A percentile compares a stretch with the other conserved stretches of the same genome.
These are phyloP conservation scores for Trichothecium roseum DNA, from an alignment of 2,329 filamentous ascomycete genomes.

Conservation along the genomic window DNA sequence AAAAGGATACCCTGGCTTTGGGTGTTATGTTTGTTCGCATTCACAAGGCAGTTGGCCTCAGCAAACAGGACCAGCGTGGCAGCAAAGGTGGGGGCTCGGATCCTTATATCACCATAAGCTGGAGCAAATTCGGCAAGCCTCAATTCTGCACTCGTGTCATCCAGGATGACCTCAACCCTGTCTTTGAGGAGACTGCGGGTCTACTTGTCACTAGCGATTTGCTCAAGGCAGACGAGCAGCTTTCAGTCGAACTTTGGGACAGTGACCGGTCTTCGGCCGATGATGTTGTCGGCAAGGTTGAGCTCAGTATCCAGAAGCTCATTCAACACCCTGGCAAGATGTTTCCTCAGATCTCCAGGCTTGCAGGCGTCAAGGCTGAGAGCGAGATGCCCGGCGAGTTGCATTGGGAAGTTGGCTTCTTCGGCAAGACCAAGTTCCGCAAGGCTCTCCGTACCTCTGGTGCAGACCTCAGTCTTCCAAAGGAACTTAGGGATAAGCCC, in stretches of 20 bases:
- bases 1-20: slow-evolving; percentile 77
- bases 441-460: slow-evolving; percentile 78
- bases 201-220: slow-evolving; percentile 80
- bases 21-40: slow-evolving; percentile 91
- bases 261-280: slow-evolving; percentile 87
- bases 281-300: slow-evolving; percentile 90
- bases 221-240: slow-evolving; percentile 86
- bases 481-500: slow-evolving; percentile 60
- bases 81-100: slow-evolving; percentile 82
- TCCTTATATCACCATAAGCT: slow-evolving; percentile 88
- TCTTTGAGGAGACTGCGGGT: slow-evolving; percentile 82
- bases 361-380: slow-evolving; percentile 72
- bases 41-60: slow-evolving; percentile 75
- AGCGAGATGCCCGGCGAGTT: slow-evolving; percentile 87
- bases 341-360: slow-evolving; percentile 78
- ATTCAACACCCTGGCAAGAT: slow-evolving; percentile 87
- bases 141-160: slow-evolving; percentile 97
- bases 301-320: slow-evolving; percentile 87
- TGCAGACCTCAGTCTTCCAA: slow-evolving; percentile 67
- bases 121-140: slow-evolving; percentile 94
- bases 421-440: slow-evolving; percentile 81
- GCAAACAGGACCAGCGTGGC: slow-evolving; percentile 80
- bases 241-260: slow-evolving; percentile 93
- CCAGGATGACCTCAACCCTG: slow-evolving; percentile 83
- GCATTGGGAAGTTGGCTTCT: slow-evolving; percentile 94